Evolutionary conservation across 2,329 filamentous ascomycete genomes (phyloP).

Genomic region (Beauveria bassiana): DNA sequence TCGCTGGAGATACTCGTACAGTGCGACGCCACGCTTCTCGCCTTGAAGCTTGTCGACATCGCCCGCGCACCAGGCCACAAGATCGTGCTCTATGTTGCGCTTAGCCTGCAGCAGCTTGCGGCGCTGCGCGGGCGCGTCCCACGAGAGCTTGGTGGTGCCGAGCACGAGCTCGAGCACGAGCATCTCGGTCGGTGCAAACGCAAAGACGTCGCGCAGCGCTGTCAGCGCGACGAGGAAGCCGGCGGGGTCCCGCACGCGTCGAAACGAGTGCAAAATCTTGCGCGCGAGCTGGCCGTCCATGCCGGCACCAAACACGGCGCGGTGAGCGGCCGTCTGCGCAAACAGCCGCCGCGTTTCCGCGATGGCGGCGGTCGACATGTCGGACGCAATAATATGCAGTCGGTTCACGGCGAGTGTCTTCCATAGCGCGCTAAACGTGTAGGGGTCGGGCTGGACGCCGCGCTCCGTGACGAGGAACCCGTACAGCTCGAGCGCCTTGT

Average conservation of each 20-base stretch:
- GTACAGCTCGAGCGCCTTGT: constrained; percentile 49
- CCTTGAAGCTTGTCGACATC: constrained; percentile 29
- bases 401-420: constrained; percentile 47
- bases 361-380: constrained; percentile 23
- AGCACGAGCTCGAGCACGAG: constrained; percentile 40
- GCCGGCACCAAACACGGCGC: constrained; percentile 35
- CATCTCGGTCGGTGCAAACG: constrained; percentile 36
- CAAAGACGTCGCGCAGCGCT: constrained; percentile 34
- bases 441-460: constrained; percentile 51
- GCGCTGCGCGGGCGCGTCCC: constrained; percentile 33
- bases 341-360: constrained; percentile 35
- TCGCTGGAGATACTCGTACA: constrained; percentile 35
- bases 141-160: constrained; percentile 35
- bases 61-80: constrained; percentile 22
- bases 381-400: constrained; percentile 27
- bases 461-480: constrained; percentile 40
- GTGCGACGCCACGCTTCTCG: constrained; percentile 28
- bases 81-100: constrained; percentile 32
- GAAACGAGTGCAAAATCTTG: constrained; percentile 44
- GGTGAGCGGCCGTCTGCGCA: constrained; percentile 40
- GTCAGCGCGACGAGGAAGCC: constrained; percentile 40
- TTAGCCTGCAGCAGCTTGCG: constrained; percentile 35
- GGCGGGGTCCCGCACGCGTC: constrained; percentile 34
- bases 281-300: constrained; percentile 41
- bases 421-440: constrained; percentile 65